Conservation (phyloP, 768 basidiomycete genomes). For the Paxillus involutus region DNA sequence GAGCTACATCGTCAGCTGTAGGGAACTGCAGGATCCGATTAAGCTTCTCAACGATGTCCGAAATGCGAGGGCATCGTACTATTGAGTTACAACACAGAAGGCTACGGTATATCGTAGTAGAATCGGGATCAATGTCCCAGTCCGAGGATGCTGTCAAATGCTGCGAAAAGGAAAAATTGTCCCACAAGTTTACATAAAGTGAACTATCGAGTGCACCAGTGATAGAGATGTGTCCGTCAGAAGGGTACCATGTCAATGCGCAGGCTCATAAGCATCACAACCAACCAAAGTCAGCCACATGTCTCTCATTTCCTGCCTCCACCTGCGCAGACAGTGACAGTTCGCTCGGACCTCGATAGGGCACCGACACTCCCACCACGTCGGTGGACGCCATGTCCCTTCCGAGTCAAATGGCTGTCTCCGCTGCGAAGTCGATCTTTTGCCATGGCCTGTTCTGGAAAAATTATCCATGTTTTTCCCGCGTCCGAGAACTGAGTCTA, state of each 20-base stretch:
- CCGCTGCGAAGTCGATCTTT: slow-evolving; percentile 7
- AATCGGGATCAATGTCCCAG: background rate
- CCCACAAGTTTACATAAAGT: background rate
- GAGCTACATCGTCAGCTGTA: background rate
- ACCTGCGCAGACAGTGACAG: slow-evolving; percentile 29
- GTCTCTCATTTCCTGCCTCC: slow-evolving; percentile 43
- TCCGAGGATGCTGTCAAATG: background rate
- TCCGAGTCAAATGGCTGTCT: slow-evolving; percentile 21
- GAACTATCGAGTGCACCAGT: background rate
- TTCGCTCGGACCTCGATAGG: slow-evolving; percentile 20
- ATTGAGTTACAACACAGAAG: too few species aligned
- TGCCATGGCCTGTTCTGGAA: slow-evolving; percentile 5
- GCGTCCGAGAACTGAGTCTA: slow-evolving; percentile 9
- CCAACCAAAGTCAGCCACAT: slow-evolving; percentile 48
- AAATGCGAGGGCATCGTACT: too few species aligned
- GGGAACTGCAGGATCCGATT: too few species aligned
- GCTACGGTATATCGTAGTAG: too few species aligned
- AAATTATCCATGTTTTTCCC: slow-evolving; percentile 2
- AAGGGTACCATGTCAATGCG: slow-evolving; percentile 2
- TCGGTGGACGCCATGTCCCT: slow-evolving; percentile 33
- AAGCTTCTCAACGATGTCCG: too few species aligned
- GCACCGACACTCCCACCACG: slow-evolving; percentile 34
- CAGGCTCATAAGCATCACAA: slow-evolving; percentile 45
- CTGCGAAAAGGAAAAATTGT: slow-evolving; percentile 3
- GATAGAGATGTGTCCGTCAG: slow-evolving; percentile 7